Evolutionary conservation across 805 yeast species (phyloP), one percentile per base, ranked within the genome.

Genomic region (Saccharomycopsis microspora): DNA sequence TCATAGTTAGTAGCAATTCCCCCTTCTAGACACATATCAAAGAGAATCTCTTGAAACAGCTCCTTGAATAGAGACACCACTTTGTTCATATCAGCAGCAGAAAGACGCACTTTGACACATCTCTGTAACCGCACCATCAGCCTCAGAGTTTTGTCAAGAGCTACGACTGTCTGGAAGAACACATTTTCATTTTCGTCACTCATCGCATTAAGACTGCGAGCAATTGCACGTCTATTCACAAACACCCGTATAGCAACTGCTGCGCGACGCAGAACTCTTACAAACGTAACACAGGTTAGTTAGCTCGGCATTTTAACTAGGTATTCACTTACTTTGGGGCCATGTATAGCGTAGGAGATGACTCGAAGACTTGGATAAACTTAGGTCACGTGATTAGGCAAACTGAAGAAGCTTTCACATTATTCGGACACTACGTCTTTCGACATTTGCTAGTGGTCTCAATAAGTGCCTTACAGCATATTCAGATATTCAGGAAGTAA

Each of bases 211-310:
- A 46, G 19, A 27, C 33, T 31, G n/a, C 32, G 32, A 5, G 42
- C 41, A n/a, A 50, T 47, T 27, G 48, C 33, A 32, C 34, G 32
- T n/a, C 39, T 39, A 29, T 50, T 50, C 27, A 50, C 41, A 29
- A 50, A 50, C 2, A 50, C 35, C n/a, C 53, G 9, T 10, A 50
- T 36, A 33, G 51, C 44, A 5, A 50, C 43, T 7, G 37, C 51
- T 3, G 41, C 28, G 31, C 39, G 19, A 6, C 43, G 43, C 5
- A 48, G 39, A 3, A 50, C 34, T 37, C 38, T 46, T 8, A 50
- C 41, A 33, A 46, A 47, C 3, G 47, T 37, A 8, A 50, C 46
- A 10, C 51, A 46, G 19, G 19, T 19, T 19, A 19, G 19, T 19
- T 19, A 19, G 19, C 19, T 19, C 19, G 19, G 19, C 19, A 19